phyloP scores from a whole-genome alignment of 768 basidiomycete genomes.

The Boletus subparvulus region DNA sequence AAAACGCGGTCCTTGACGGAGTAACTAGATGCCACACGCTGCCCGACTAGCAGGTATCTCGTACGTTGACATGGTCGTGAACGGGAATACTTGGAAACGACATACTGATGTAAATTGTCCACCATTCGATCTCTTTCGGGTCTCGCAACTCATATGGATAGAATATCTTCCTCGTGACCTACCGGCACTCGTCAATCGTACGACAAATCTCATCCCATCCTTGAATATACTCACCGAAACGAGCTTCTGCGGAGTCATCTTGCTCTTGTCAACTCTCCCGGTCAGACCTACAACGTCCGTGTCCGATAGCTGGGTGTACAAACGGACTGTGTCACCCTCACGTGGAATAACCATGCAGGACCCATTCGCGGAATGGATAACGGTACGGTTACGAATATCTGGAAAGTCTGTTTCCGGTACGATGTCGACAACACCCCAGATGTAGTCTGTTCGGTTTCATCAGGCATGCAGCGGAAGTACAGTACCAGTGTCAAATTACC shows the following conservation, averaged over 20 bases:
- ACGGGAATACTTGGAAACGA: background rate
- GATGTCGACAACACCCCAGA: constrained; percentile 83
- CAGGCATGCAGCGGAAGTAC: background rate
- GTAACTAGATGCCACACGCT: constrained; percentile 67
- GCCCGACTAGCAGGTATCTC: constrained; percentile 51
- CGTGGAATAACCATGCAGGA: constrained; percentile 76
- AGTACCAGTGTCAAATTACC: constrained; percentile 24
- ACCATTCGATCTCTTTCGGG: constrained; percentile 61
- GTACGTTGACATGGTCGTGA: background rate
- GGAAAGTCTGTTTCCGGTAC: constrained; percentile 74
- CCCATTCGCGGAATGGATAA: constrained; percentile 67
- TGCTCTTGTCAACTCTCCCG: constrained; percentile 54
- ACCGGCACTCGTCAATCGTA: background rate
- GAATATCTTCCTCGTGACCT: constrained; percentile 58
- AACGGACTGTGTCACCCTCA: constrained; percentile 62
- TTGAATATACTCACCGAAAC: constrained; percentile 42
- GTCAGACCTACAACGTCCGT: constrained; percentile 43
- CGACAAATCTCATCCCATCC: too few relatives aligned
- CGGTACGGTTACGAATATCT: constrained; percentile 64
- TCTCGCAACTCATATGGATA: constrained; percentile 53
- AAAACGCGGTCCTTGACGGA: constrained; percentile 65
- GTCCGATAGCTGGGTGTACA: constrained; percentile 69
- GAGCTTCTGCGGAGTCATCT: constrained; percentile 49
- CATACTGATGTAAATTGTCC: constrained; percentile 71
- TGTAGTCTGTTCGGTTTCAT: constrained; percentile 48